A percentile compares a stretch with the other conserved stretches of the same genome.
These are phyloP conservation scores for Rhodotorula toruloides DNA, from an alignment of 768 basidiomycete species.

Conservation along the genomic window DNA sequence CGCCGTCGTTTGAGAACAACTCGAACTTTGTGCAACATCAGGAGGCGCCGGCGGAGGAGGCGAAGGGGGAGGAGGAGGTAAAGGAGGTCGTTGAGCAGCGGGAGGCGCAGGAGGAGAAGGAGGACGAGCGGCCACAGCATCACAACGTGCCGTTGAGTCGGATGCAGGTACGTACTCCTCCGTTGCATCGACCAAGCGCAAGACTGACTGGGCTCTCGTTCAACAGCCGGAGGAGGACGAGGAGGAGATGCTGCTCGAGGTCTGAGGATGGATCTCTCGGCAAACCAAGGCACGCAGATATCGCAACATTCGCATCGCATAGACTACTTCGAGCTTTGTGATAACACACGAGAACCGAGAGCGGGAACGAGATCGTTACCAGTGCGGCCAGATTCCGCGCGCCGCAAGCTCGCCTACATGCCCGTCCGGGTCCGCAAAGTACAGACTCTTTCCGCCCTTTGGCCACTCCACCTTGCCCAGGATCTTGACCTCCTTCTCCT, in stretches of 20 bases:
- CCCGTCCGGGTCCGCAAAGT: conserved; percentile 24
- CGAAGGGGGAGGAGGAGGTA: neutral
- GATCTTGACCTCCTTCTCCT: neutral
- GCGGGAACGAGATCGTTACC: neutral
- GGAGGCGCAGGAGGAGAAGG: conserved; percentile 25
- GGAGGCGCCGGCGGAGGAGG: neutral
- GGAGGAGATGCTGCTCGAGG: conserved; percentile 69
- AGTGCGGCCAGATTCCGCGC: conserved; percentile 34
- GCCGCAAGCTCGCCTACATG: conserved; percentile 33
- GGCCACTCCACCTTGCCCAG: conserved; percentile 25
- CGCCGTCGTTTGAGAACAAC: neutral
- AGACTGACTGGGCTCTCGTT: conserved; percentile 9
- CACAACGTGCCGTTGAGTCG: conserved; percentile 9
- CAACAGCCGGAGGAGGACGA: conserved; percentile 59
- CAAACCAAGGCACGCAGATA: neutral
- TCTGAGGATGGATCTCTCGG: conserved; percentile 50
- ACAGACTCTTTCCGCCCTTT: conserved; percentile 23
- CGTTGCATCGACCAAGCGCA: neutral
- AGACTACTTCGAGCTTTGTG: too few species aligned
- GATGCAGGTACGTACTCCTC: conserved; percentile 5
- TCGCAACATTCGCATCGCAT: too few species aligned
- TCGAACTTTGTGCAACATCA: too few species aligned
- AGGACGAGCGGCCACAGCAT: conserved; percentile 33
- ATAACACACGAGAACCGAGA: too few species aligned
- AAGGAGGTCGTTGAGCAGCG: conserved; percentile 40